Evolutionary conservation across 768 basidiomycete species (phyloP).

Genomic region (Mycena pura): DNA sequence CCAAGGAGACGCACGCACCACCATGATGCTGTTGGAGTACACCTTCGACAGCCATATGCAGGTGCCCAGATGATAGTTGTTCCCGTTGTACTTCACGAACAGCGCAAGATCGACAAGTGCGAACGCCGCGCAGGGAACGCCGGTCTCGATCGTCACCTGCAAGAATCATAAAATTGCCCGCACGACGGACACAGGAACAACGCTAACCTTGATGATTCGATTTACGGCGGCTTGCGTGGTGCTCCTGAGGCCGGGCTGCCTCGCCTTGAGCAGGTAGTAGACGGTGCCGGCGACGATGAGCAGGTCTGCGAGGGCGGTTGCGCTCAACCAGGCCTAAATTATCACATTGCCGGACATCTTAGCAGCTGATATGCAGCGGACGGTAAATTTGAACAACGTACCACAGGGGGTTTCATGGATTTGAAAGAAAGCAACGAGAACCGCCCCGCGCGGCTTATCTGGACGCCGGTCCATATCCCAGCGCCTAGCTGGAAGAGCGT

Average conservation of each 20-base stretch:
- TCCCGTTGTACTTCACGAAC: conserved; percentile 20
- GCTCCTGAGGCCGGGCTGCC: conserved; percentile 7
- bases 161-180: not conserved
- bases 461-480: conserved; percentile 8
- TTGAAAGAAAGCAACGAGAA: not conserved
- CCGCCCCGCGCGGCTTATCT: not conserved
- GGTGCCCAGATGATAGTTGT: conserved; percentile 27
- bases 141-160: conserved; percentile 28
- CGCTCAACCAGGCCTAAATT: conserved; percentile 32
- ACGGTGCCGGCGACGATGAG: conserved; percentile 30
- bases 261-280: conserved; percentile 26
- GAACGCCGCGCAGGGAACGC: conserved; percentile 22
- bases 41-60: conserved; percentile 27
- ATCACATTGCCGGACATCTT: not conserved
- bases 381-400: no score
- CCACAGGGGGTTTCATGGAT: not conserved
- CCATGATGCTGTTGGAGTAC: conserved; percentile 27
- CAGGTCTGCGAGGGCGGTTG: conserved; percentile 31
- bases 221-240: conserved; percentile 15
- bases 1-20: not conserved
- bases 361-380: not conserved
- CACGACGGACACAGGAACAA: not conserved
- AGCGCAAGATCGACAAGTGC: conserved; percentile 28
- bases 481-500: conserved; percentile 2
- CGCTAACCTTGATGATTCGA: conserved; percentile 10